Evolutionary conservation across 306 rosid species (phyloP).

Genomic region (Corylus avellana): DNA sequence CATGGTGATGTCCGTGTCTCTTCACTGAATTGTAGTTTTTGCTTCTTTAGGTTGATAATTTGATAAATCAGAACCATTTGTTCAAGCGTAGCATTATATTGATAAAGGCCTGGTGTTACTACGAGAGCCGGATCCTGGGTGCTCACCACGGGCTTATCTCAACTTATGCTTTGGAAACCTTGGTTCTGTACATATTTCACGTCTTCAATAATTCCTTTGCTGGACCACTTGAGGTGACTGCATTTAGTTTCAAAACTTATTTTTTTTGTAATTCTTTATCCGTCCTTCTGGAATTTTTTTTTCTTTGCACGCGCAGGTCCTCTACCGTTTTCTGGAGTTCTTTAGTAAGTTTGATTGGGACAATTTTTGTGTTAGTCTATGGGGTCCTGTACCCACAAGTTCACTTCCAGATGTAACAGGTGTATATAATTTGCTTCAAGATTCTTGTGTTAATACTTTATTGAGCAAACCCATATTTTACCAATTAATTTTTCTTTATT

Average conservation of each 20-base stretch:
- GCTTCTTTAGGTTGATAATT: conserved; percentile 74
- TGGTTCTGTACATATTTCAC: conserved; percentile 97
- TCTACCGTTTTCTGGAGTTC: conserved; percentile 91
- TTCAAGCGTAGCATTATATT: conserved; percentile 98
- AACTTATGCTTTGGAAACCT: conserved; percentile 94
- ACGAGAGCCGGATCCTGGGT: conserved; percentile 96
- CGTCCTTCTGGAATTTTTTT: conserved; percentile 20
- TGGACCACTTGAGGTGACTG: conserved; percentile 95
- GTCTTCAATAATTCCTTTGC: conserved; percentile 91
- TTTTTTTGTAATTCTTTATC: conserved; percentile 27
- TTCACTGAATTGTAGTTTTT: conserved; percentile 32
- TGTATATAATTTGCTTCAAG: conserved; percentile 35
- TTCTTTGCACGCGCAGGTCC: conserved; percentile 58
- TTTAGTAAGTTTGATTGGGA: conserved; percentile 99
- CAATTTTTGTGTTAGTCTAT: conserved; percentile 87
- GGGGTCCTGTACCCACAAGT: conserved; percentile 93
- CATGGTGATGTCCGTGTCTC: conserved; percentile 13
- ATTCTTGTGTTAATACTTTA: conserved; percentile 8
- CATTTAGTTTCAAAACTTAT: conserved; percentile 17
- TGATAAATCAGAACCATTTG: conserved; percentile 82
- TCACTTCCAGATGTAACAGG: conserved; percentile 98
- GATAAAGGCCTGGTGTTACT: conserved; percentile 99
- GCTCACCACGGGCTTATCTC: conserved; percentile 99
- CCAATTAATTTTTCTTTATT: conserved; percentile 15
- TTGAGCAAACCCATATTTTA: conserved; percentile 9